Base-by-base conservation (phyloP, 352 stramenopile species). In the Phytopythium helicoides region DNA sequence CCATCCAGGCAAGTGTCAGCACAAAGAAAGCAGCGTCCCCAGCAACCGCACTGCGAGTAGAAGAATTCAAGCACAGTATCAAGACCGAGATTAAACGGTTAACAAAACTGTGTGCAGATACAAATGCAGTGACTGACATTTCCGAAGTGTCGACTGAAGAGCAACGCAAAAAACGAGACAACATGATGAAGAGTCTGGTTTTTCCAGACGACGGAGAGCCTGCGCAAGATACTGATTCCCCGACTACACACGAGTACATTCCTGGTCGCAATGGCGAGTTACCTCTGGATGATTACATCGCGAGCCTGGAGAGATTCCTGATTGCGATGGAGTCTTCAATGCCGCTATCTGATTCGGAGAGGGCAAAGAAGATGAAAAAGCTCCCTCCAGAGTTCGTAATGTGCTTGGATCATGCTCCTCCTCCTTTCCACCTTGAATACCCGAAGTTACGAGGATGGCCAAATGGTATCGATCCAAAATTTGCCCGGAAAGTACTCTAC, bases 361-460 rank as follows among this genome's bases (percentile, higher is more conserved):
- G 37, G 23, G 44, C 22, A 1, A 18, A 9, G 6, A 25, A 19
- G 22, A n/a, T 35, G 0, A 39, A 52, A 15, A 6, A 42, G 14
- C 21, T 71, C 8, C 58, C 58, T 26, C 53, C 31, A 0, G 62
- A 71, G 21, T 9, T 68, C 0, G 26, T 16, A 8, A 60, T 66
- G 42, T 51, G 60, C 15, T 6, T 60, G 0, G 26, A 46, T 6
- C 21, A 54, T 33, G 21, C 47, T 0, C 55, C 52, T 11, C 64
- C 60, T 11, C 7, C 52, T 47, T 47, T 68, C 26, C 51, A 60
- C 35, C 23, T 34, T 1, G 51, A 67, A 23, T 73, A 64, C 22
- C 48, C 64, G 2, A 62, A 54, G 14, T 15, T 54, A 18, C 60
- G 60, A 26, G 60, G 48, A 12, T 73, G 60, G 52, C 52, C 64